Evolutionary conservation across 2,329 filamentous ascomycete genomes (phyloP).

Genomic region (Trichoderma atroviride): DNA sequence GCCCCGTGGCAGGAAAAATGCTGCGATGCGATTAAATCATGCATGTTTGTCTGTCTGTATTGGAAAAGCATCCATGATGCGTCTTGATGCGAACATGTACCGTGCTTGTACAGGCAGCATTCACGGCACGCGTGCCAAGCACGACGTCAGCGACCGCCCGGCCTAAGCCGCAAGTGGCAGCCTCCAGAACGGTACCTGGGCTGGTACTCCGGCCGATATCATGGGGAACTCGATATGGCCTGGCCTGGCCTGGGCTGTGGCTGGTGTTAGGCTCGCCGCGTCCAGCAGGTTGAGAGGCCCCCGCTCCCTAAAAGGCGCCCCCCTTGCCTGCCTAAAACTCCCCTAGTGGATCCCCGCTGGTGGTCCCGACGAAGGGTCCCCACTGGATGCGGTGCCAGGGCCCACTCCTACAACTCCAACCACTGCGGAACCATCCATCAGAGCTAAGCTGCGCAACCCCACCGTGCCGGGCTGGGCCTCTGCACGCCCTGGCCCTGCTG

Average conservation of each 20-base stretch:
- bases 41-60: too few relatives aligned
- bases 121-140: neutral
- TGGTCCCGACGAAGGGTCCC: conserved; percentile 2
- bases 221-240: conserved; percentile 9
- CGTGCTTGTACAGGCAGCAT: neutral
- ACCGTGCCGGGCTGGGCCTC: conserved; percentile 22
- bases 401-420: neutral
- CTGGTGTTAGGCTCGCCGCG: conserved; percentile 19
- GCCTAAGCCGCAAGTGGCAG: conserved; percentile 11
- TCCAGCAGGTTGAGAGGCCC: neutral
- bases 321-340: conserved; percentile 1
- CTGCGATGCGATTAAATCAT: neutral
- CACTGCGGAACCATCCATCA: neutral
- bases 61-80: neutral
- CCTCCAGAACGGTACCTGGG: neutral
- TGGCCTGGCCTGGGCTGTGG: neutral
- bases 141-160: neutral
- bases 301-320: neutral
- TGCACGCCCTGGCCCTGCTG: conserved; percentile 19
- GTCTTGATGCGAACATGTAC: neutral
- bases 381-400: neutral
- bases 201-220: neutral
- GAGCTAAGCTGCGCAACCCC: conserved; percentile 6
- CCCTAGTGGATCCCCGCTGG: neutral
- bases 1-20: neutral